These are phyloP conservation scores for Lactarius psammicola DNA, from an alignment of 768 basidiomycete genomes.

Conservation along the genomic window DNA sequence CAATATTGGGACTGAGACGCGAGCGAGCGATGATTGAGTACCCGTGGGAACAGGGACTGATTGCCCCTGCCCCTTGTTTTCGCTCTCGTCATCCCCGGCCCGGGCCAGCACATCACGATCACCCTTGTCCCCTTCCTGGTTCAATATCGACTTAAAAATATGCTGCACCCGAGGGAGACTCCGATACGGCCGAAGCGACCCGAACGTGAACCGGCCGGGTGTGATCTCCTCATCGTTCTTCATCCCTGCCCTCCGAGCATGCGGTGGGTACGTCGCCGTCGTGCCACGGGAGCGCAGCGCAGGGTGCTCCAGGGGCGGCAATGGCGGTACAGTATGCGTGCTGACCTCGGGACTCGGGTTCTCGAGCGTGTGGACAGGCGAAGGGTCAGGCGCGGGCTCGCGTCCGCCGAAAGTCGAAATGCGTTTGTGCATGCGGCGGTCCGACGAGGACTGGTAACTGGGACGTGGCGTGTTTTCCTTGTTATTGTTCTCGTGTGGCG, in stretches of 20 bases:
- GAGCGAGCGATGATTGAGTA: neutral
- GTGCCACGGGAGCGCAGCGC: neutral
- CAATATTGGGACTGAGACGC: neutral
- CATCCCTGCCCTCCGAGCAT: conserved; percentile 11
- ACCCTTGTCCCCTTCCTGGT: conserved; percentile 6
- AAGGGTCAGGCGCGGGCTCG: conserved; percentile 37
- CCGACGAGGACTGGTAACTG: conserved; percentile 32
- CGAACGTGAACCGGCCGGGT: conserved; percentile 29
- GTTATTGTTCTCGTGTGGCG: conserved; percentile 33
- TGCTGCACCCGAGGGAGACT: conserved; percentile 35
- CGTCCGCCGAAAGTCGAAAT: conserved; percentile 34
- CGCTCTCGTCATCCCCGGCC: neutral
- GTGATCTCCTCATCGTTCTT: conserved; percentile 25
- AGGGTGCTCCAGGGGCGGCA: conserved; percentile 53
- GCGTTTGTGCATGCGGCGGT: conserved; percentile 29
- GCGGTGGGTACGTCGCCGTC: conserved; percentile 31
- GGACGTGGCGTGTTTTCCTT: conserved; percentile 16
- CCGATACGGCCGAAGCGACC: conserved; percentile 33
- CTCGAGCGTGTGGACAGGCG: conserved; percentile 40
- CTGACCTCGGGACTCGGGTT: conserved; percentile 37
- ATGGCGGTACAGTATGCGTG: conserved; percentile 43
- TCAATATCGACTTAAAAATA: conserved; percentile 28
- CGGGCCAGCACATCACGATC: neutral
- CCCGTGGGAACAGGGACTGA: conserved; percentile 15
- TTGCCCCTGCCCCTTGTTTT: neutral